phyloP scores from a whole-genome alignment of 2,329 filamentous ascomycete genomes.

The Spiromastix sp. region DNA sequence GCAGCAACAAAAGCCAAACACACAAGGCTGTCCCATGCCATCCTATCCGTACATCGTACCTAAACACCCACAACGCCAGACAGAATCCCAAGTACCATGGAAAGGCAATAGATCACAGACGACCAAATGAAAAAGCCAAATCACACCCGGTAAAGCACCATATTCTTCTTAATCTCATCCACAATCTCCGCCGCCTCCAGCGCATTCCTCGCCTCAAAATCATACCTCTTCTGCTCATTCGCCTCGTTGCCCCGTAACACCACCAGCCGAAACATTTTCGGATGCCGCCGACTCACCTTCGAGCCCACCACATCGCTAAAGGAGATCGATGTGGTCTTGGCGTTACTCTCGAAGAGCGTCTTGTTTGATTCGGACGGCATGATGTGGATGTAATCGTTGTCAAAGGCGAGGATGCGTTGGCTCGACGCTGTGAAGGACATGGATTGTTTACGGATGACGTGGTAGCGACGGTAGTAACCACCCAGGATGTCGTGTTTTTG shows the following conservation, averaged over 20 bases:
- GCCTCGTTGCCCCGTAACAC: constrained; percentile 52
- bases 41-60: background rate
- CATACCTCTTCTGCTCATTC: constrained; percentile 55
- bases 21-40: background rate
- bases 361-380: constrained; percentile 49
- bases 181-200: constrained; percentile 53
- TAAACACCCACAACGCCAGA: constrained; percentile 9
- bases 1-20: background rate
- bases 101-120: too few relatives aligned
- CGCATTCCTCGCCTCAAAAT: constrained; percentile 51
- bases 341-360: constrained; percentile 36
- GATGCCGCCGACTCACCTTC: constrained; percentile 54
- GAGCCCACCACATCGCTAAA: constrained; percentile 55
- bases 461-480: constrained; percentile 50
- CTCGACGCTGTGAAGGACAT: constrained; percentile 54
- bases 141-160: constrained; percentile 36
- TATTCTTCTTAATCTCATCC: constrained; percentile 51
- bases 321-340: constrained; percentile 51
- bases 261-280: constrained; percentile 52
- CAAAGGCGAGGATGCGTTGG: constrained; percentile 51
- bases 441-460: constrained; percentile 54
- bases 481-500: constrained; percentile 38
- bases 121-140: background rate
- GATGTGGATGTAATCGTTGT: constrained; percentile 57
- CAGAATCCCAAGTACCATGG: constrained; percentile 8